These are phyloP conservation scores for Shiraia bambusicola DNA, from an alignment of 2,329 filamentous ascomycete species.

Conservation along the genomic window DNA sequence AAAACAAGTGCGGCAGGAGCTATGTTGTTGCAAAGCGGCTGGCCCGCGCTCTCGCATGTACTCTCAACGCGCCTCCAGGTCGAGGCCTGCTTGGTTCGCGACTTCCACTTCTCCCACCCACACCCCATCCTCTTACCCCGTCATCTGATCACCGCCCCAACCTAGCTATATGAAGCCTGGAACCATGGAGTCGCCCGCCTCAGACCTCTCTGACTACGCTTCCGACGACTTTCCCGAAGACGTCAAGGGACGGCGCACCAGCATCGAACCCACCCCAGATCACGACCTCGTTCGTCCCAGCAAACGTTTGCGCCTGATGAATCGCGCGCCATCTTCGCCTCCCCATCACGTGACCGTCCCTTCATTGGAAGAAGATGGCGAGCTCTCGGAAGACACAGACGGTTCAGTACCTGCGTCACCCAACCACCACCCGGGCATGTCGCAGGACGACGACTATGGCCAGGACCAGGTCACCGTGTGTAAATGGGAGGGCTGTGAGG, in stretches of 20 bases:
- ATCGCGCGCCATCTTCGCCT: constrained; percentile 38
- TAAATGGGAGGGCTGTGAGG: constrained; percentile 55
- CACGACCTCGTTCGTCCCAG: constrained; percentile 48
- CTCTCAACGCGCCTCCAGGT: constrained; percentile 9
- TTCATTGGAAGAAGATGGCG: constrained; percentile 49
- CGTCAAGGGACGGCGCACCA: constrained; percentile 52
- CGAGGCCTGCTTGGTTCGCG: constrained; percentile 2
- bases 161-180: too few species aligned
- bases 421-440: constrained; percentile 43
- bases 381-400: constrained; percentile 87
- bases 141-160: not conserved
- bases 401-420: constrained; percentile 67
- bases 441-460: constrained; percentile 45
- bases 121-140: not conserved
- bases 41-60: constrained; percentile 7
- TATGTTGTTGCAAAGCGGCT: constrained; percentile 9
- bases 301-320: constrained; percentile 42
- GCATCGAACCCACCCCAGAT: constrained; percentile 46
- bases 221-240: constrained; percentile 65
- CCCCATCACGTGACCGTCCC: constrained; percentile 22
- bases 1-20: constrained; percentile 15
- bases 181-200: constrained; percentile 57
- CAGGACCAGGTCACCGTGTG: constrained; percentile 52
- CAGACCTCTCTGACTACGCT: constrained; percentile 65
- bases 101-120: not conserved